Base-by-base conservation (phyloP, 2,329 filamentous ascomycete species). In the Aureobasidium subglaciale region DNA sequence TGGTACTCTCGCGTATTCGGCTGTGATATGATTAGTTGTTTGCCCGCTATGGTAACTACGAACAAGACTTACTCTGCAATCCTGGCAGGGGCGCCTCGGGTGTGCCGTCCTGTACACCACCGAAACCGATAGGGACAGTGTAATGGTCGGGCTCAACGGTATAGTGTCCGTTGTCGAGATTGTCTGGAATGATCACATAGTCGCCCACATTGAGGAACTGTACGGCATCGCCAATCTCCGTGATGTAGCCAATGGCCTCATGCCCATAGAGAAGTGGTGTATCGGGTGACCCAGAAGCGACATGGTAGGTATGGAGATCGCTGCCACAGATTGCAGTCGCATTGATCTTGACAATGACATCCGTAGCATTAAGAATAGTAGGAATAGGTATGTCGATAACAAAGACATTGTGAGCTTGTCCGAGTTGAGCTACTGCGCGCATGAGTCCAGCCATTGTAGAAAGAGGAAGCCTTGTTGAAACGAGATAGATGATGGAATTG, bases 331-430 rank as follows among this genome's bases (percentile, higher is more conserved):
- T 66, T 5, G 67, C 68, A 4, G 68, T 59, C 5, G 60, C 63
- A 4, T 68, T 68, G 45, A 72, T 63, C 10, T 64, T 65, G 6
- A 73, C 65, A 30, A 75, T 61, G 3, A 65, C 70, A 59, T 75
- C 72, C 13, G 58, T 64, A 18, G 58, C 56, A 34, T 60, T 62
- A 5, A 29, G 25, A 15, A 45, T 45, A 4, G 29, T 20, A n/a
- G 42, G 42, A 25, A 45, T 29, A 4, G 42, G 25, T n/a, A 45
- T 8, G 20, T 45, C 25, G n/a, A 29, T 32, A n/a, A 45, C 42
- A 32, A 25, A 29, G n/a, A 45, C 29, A 20, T 45, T 45, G 24
- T 29, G 30, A n/a, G 42, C 38, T 41, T 41, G 38, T 6, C 38
- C 38, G 11, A 41, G 38, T 13, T 41, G 38, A 41, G 38, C 38